Evolutionary conservation across 2,329 filamentous ascomycete species (phyloP).

Genomic region (Ceratocystis alfenasii): DNA sequence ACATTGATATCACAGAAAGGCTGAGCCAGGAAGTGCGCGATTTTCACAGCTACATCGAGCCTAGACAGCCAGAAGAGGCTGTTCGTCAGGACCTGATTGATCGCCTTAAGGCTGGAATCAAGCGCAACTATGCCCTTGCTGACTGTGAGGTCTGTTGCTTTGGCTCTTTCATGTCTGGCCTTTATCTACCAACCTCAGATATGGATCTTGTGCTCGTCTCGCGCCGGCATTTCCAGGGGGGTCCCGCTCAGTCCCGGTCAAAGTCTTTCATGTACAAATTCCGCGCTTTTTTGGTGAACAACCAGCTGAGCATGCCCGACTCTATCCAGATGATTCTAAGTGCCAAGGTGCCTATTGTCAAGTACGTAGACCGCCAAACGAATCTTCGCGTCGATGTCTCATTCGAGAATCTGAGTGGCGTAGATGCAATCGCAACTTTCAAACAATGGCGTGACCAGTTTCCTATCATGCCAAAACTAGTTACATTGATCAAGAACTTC

Average conservation of each 20-base stretch:
- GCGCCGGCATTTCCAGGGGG: constrained; percentile 42
- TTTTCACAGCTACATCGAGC: constrained; percentile 76
- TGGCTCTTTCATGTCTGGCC: constrained; percentile 83
- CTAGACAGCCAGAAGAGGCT: constrained; percentile 61
- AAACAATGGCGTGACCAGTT: constrained; percentile 64
- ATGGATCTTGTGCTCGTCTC: constrained; percentile 84
- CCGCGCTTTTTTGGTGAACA: constrained; percentile 43
- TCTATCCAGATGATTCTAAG: constrained; percentile 56
- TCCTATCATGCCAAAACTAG: constrained; percentile 74
- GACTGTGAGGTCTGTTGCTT: constrained; percentile 61
- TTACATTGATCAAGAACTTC: constrained; percentile 85
- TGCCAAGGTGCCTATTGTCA: constrained; percentile 84
- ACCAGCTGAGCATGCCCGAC: constrained; percentile 44
- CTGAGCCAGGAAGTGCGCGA: constrained; percentile 83
- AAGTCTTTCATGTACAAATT: constrained; percentile 52
- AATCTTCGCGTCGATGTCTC: constrained; percentile 82
- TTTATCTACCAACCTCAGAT: constrained; percentile 62
- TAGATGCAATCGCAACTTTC: constrained; percentile 72
- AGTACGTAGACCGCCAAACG: constrained; percentile 70
- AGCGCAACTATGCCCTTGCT: constrained; percentile 39
- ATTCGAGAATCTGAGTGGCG: constrained; percentile 79
- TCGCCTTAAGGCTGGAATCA: constrained; percentile 51
- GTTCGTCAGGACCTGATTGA: constrained; percentile 62
- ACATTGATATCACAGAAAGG: constrained; percentile 11
- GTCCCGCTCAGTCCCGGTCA: constrained; percentile 37